Evolutionary conservation across 148 eudicot species (phyloP), one percentile per base, ranked within the genome.

Genomic region (Salicornia ramosissima): DNA sequence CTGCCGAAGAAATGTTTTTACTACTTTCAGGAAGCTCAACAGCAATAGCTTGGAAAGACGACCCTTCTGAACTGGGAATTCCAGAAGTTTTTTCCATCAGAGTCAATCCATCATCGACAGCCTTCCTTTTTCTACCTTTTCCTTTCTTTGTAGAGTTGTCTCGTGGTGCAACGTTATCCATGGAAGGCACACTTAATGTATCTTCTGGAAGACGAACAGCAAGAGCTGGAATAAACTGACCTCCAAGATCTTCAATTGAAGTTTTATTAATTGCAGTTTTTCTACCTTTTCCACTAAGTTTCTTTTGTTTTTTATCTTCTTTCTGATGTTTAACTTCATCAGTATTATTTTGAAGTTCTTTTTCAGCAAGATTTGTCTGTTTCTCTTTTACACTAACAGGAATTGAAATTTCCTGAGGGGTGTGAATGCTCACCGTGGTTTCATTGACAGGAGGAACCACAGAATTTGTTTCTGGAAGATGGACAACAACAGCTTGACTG

Each of bases 251-350:
- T 28, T 51, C 64, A 68, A 26, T 21, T 14, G 52, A 75, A 54
- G 70, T 42, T 43, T 55, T 29, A 42, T 50, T 43, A n/a, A 51
- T 30, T 64, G 75, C 34, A 30, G 63, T 74, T 76, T 84, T 80
- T 64, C 67, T 79, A 29, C 80, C 80, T 64, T 82, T 82, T 71
- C 89, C 87, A 83, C 75, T 81, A 39, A 76, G 77, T 72, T 71
- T 84, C 72, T 75, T 74, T 33, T 77, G 75, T 68, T 74, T 74
- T 61, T 77, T 75, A 24, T 69, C 68, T 19, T 60, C 72, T 61
- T 57, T 79, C 8, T 55, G 72, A 29, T 31, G 12, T 51, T 49
- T 49, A 16, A 16, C 53, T n/a, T 46, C 16, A 12, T 15, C 50
- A 46, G 2, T 4, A 14, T 12, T 15, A 46, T 13, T 14, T 12